Conservation (phyloP, 345 rosid species). For the Erodium maritimum region DNA sequence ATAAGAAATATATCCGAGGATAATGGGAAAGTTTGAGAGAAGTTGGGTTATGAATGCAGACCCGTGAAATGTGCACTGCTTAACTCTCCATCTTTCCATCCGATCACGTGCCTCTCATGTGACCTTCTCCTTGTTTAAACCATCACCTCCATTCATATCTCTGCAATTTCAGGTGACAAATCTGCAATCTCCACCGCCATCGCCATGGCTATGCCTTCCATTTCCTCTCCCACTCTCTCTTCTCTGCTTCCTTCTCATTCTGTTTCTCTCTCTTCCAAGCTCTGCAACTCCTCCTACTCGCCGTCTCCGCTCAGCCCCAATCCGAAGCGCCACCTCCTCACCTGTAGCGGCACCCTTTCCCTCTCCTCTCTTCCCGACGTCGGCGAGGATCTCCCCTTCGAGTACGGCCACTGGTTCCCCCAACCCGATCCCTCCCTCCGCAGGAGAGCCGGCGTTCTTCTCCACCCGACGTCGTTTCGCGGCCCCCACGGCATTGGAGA, state of each 20-base stretch:
- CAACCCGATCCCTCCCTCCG: conserved; percentile 22
- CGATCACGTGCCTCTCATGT: not conserved
- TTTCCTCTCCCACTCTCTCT: not conserved
- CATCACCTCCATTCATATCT: not conserved
- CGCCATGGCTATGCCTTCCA: conserved; percentile 3
- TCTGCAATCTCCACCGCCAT: not conserved
- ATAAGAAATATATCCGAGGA: too few species aligned
- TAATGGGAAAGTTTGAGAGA: too few species aligned
- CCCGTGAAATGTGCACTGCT: not conserved
- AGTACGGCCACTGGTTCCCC: conserved; percentile 53
- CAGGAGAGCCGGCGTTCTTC: conserved; percentile 79
- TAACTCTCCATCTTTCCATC: not conserved
- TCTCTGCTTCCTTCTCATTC: not conserved
- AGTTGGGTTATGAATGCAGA: too few species aligned
- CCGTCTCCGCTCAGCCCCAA: not conserved
- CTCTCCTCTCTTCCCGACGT: conserved; percentile 17
- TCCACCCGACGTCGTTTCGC: conserved; percentile 83
- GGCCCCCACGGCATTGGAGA: conserved; percentile 85
- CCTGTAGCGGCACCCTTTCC: conserved; percentile 2
- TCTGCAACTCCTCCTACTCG: conserved; percentile 7
- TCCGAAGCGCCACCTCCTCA: not conserved
- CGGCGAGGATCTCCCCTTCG: conserved; percentile 52
- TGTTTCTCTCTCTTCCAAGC: conserved; percentile 8
- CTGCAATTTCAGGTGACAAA: not conserved
- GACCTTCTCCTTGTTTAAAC: not conserved